A percentile compares a stretch with the other conserved stretches of the same genome.
These are phyloP conservation scores for Lumnitzera littorea DNA, from an alignment of 345 rosid species.

Conservation along the genomic window DNA sequence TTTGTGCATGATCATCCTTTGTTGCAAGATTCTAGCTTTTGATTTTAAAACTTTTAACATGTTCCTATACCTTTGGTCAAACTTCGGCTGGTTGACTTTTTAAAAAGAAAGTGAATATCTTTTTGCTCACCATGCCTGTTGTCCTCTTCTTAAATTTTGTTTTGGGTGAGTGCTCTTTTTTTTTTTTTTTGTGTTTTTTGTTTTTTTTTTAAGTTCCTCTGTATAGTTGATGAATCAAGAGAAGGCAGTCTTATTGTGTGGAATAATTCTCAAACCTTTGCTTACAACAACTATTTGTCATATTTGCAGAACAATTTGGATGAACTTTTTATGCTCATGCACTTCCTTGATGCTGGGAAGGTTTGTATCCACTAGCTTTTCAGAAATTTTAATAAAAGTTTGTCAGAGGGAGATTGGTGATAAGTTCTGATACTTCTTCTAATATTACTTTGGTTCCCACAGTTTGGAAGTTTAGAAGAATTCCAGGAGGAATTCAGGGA, in stretches of 20 bases:
- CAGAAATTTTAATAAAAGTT: conserved; percentile 2
- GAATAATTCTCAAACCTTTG: background rate
- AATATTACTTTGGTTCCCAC: conserved; percentile 25
- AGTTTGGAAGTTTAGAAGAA: conserved; percentile 97
- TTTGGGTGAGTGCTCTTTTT: background rate
- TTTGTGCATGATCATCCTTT: background rate
- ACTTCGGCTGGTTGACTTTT: too few species aligned
- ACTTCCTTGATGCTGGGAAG: conserved; percentile 99
- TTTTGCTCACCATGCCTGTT: too few species aligned
- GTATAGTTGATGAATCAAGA: background rate
- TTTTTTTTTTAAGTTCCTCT: conserved; percentile 3
- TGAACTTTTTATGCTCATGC: conserved; percentile 99
- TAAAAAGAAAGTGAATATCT: too few species aligned
- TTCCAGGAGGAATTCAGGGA: conserved; percentile 97
- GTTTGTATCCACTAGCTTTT: conserved; percentile 25
- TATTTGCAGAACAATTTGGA: conserved; percentile 93
- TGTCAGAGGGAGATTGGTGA: conserved; percentile 9
- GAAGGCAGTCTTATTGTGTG: background rate
- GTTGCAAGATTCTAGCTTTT: too few species aligned
- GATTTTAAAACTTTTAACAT: too few species aligned
- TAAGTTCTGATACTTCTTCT: conserved; percentile 10
- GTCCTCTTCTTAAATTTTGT: background rate
- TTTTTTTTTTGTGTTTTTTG: background rate
- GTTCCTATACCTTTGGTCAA: too few species aligned
- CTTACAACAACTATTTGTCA: conserved; percentile 18